Base-by-base conservation (phyloP, 177 flowering plant species). In the Telopea speciosissima region DNA sequence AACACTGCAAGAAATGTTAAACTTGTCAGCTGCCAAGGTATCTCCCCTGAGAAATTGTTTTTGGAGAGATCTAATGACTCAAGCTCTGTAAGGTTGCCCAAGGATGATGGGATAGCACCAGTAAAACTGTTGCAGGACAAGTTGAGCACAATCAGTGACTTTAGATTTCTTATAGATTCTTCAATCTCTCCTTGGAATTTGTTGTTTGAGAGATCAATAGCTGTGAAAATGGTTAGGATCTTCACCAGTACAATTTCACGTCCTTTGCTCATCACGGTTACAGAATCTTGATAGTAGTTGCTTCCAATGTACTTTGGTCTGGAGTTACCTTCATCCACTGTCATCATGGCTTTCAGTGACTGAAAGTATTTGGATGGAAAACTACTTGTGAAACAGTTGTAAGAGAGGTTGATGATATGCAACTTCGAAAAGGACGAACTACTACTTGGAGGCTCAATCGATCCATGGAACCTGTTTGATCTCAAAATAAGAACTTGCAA, bases 121-220 rank as follows among this genome's bases (percentile, higher is more conserved):
- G 17, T 49, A 23, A 67, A 59, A 45, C 49, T 67, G n/a, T 67
- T 67, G 31, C 31, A 5, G 2, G 69, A 67, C 31, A 67, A 24
- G 31, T 67, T 67, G 49, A 67, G 69, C 44, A 67, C 52, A 10
- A 7, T 6, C 2, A 67, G 69, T 24, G 31, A 44, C 59, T 14
- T 24, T 5, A 67, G 69, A 11, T 49, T 13, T 8, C 69, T 59
- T 23, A 67, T 22, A 6, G 59, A 12, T n/a, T 45, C 69, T 49
- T 59, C 60, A 45, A 67, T 67, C 19, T 23, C 52, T 23, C 69
- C 69, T 45, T 67, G 25, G 59, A 67, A 67, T 24, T 9, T 44
- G 31, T 67, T 67, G 33, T 67, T 67, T 42, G 69, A 67, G 4
- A 45, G 7, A 49, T 67, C 69, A 44, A 67, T 12, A 24, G 22